Evolutionary conservation across 1,139 yeast genomes (phyloP).

Genomic region (Yamadazyma siamensis): DNA sequence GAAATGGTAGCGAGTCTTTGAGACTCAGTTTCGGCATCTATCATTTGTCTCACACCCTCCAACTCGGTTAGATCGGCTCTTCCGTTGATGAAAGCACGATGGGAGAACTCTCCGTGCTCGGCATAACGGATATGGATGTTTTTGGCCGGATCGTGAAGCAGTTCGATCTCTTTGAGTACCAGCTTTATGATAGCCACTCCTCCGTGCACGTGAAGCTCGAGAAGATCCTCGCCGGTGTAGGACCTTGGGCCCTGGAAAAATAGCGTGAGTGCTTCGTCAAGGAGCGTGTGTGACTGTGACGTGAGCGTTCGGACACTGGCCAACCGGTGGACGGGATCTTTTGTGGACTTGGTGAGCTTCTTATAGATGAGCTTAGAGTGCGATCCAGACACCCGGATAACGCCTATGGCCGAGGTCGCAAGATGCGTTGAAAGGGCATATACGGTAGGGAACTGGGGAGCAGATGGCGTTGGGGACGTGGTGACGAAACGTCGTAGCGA

Average conservation of each 20-base stretch:
- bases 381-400: slow-evolving; percentile 79
- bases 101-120: slow-evolving; percentile 89
- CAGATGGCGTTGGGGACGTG: background rate
- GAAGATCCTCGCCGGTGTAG: slow-evolving; percentile 87
- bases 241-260: slow-evolving; percentile 75
- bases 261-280: slow-evolving; percentile 76
- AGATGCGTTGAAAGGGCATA: slow-evolving; percentile 87
- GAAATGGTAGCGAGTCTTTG: slow-evolving; percentile 75
- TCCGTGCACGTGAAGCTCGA: slow-evolving; percentile 91
- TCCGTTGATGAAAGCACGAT: slow-evolving; percentile 75
- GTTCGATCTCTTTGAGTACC: slow-evolving; percentile 61
- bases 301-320: slow-evolving; percentile 58
- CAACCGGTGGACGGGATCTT: slow-evolving; percentile 45
- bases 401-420: slow-evolving; percentile 83
- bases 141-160: slow-evolving; percentile 40
- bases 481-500: no score
- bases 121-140: slow-evolving; percentile 67
- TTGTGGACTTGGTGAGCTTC: slow-evolving; percentile 40
- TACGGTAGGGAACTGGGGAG: slow-evolving; percentile 54
- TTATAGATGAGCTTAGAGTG: slow-evolving; percentile 45
- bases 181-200: slow-evolving; percentile 81
- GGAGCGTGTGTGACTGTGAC: slow-evolving; percentile 29
- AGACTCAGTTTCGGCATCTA: slow-evolving; percentile 91
- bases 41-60: slow-evolving; percentile 85
- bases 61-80: slow-evolving; percentile 72